phyloP scores from a whole-genome alignment of 306 rosid genomes.

The Abrus precatorius region DNA sequence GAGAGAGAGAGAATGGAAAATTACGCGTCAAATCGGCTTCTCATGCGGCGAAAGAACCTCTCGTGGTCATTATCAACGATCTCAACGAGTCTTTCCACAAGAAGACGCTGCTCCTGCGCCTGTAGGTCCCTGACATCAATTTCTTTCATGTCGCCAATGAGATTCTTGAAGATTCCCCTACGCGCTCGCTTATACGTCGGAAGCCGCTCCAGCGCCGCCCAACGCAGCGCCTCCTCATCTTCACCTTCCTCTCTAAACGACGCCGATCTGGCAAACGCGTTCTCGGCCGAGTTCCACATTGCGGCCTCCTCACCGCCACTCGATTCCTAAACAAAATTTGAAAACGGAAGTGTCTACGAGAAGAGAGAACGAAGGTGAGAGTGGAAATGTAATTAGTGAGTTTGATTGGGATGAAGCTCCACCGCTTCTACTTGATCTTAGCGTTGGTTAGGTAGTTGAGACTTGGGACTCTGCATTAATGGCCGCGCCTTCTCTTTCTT shows the following conservation, averaged over 20 bases:
- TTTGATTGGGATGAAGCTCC: conserved; percentile 11
- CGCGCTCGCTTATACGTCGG: conserved; percentile 87
- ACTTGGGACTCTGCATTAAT: conserved; percentile 66
- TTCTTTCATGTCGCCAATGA: conserved; percentile 71
- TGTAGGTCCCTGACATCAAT: conserved; percentile 73
- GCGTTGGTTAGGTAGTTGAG: conserved; percentile 71
- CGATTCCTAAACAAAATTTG: not conserved
- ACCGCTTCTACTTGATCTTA: conserved; percentile 7
- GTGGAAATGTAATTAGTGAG: not conserved
- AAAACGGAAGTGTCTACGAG: not conserved
- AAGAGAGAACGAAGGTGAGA: not conserved
- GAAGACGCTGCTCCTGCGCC: conserved; percentile 70
- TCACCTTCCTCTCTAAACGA: conserved; percentile 71
- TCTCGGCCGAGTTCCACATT: conserved; percentile 97
- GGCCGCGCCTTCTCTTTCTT: conserved; percentile 49
- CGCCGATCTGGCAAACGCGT: conserved; percentile 70
- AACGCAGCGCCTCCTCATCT: conserved; percentile 90
- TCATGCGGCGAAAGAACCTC: conserved; percentile 72
- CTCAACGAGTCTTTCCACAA: conserved; percentile 68
- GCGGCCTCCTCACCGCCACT: not conserved
- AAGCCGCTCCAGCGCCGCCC: conserved; percentile 96
- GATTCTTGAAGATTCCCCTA: conserved; percentile 78
- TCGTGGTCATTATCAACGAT: conserved; percentile 76
- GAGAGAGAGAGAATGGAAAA: not conserved
- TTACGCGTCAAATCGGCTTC: conserved; percentile 89